Evolutionary conservation across 2,329 filamentous ascomycete genomes (phyloP).

Genomic region (Botrytis galanthina): DNA sequence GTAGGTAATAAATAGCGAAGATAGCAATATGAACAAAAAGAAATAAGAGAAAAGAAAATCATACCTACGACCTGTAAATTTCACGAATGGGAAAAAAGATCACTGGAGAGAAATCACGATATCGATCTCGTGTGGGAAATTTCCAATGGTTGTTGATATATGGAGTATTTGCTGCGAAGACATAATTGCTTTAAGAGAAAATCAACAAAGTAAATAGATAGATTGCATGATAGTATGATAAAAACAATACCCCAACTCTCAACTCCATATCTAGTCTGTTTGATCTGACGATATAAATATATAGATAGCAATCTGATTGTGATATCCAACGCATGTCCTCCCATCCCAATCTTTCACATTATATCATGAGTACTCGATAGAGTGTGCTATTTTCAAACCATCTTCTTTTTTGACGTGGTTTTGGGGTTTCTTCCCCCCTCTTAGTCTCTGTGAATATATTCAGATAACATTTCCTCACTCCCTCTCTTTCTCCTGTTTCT

Average conservation of each 20-base stretch:
- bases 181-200: fast-evolving
- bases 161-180: fast-evolving
- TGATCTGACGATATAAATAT: neutral
- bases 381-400: neutral
- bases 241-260: neutral
- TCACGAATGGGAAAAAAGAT: no score
- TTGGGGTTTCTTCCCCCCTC: neutral
- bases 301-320: neutral
- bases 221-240: no score
- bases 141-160: fast-evolving
- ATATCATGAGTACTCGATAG: neutral
- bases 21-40: neutral
- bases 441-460: neutral
- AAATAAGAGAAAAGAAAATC: neutral
- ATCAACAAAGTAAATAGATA: no score
- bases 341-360: neutral
- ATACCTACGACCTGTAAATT: no score
- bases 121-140: no score
- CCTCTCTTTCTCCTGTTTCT: neutral
- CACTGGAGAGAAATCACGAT: no score
- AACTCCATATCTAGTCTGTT: neutral
- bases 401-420: neutral
- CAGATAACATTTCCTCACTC: neutral
- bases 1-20: neutral
- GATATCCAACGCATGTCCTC: neutral